Conservation (phyloP, 768 basidiomycete species). For the Suillus spraguei region DNA sequence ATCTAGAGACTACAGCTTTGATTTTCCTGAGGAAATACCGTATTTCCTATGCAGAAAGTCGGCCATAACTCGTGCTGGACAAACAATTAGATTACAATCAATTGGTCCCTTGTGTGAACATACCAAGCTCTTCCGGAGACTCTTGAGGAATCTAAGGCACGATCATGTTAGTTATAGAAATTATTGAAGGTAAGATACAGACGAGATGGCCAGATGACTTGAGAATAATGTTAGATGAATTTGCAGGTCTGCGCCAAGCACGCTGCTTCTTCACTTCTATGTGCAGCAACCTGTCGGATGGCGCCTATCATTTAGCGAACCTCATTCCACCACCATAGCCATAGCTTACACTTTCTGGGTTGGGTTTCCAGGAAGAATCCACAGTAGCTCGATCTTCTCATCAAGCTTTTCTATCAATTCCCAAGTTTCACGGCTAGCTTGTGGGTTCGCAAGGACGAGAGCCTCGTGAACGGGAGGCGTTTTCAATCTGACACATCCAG, state of each 20-base stretch:
- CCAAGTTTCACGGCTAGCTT: constrained; percentile 28
- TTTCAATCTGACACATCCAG: constrained; percentile 57
- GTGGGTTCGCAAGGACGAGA: constrained; percentile 54
- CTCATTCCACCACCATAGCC: neutral
- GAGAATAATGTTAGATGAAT: constrained; percentile 32
- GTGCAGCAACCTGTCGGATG: constrained; percentile 15
- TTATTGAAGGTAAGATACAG: constrained; percentile 8
- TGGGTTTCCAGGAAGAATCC: constrained; percentile 27
- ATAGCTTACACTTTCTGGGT: constrained; percentile 13
- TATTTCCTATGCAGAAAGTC: constrained; percentile 6
- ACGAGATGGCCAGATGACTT: constrained; percentile 30
- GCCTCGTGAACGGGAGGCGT: constrained; percentile 69
- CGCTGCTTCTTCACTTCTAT: constrained; percentile 16
- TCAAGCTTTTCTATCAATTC: constrained; percentile 29
- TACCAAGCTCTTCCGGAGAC: constrained; percentile 31
- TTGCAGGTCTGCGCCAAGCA: constrained; percentile 32
- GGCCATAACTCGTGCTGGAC: neutral
- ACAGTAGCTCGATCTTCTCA: constrained; percentile 27
- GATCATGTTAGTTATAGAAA: neutral
- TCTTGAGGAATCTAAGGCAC: constrained; percentile 29
- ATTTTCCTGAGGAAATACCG: neutral
- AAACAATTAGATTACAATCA: neutral
- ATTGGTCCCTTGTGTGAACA: constrained; percentile 1
- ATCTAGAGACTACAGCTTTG: neutral
- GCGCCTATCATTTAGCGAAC: neutral